phyloP scores from a whole-genome alignment of 805 yeast genomes.

The Candida sonorensis region DNA sequence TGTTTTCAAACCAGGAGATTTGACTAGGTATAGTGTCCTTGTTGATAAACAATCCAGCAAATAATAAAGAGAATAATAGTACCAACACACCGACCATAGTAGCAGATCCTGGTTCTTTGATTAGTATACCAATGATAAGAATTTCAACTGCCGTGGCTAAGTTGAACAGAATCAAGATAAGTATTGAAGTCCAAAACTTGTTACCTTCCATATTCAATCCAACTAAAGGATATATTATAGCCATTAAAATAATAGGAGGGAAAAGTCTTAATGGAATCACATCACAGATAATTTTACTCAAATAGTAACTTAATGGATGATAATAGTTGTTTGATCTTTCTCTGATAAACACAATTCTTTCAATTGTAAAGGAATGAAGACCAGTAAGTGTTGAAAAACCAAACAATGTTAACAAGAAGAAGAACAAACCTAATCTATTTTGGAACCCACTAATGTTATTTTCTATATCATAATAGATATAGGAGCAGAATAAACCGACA shows the following conservation, averaged over 20 bases:
- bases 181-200: conserved; percentile 63
- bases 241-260: conserved; percentile 80
- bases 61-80: conserved; percentile 74
- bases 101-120: conserved; percentile 88
- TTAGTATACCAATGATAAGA: conserved; percentile 77
- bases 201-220: conserved; percentile 76
- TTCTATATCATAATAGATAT: conserved; percentile 71
- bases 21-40: conserved; percentile 47
- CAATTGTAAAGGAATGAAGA: conserved; percentile 79
- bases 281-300: conserved; percentile 83
- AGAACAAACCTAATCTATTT: conserved; percentile 88
- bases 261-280: conserved; percentile 84
- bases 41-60: conserved; percentile 91
- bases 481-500: conserved; percentile 81
- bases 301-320: conserved; percentile 77
- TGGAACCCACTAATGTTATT: conserved; percentile 96
- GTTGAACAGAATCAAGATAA: conserved; percentile 75
- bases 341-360: conserved; percentile 81
- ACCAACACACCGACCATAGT: conserved; percentile 82
- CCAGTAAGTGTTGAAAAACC: conserved; percentile 95
- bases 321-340: conserved; percentile 95
- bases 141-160: conserved; percentile 81
- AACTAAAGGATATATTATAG: conserved; percentile 83
- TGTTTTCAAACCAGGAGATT: conserved; percentile 69
- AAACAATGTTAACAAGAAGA: conserved; percentile 83